Evolutionary conservation across 1,284 basidiomycete genomes (phyloP), one percentile per base, ranked within the genome.

Genomic region (Moesziomyces antarcticus): DNA sequence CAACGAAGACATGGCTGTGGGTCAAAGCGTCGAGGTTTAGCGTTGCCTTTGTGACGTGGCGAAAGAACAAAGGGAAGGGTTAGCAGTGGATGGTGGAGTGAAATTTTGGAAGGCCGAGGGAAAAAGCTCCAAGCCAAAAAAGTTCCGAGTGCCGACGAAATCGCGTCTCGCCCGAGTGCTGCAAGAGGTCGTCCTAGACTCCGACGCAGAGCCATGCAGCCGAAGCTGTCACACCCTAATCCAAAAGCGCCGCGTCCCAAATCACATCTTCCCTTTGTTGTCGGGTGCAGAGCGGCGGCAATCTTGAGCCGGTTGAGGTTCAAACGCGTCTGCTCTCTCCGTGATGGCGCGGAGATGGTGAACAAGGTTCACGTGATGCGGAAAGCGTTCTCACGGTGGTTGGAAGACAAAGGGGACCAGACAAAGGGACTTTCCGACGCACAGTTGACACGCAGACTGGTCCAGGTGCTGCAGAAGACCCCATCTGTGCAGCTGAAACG

Each of bases 211-310:
- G 51, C 43, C 35, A 51, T 68, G 55, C 60, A 69, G 52, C 59
- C 66, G 56, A 69, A 56, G 35, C 66, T 69, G 66, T 69, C 66
- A 69, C 56, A 69, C 18, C 50, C 65, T 68, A 68, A 68, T 69
- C 66, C 48, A 69, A 62, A 20, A 58, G 48, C 52, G 66, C 66
- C 37, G 16, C 27, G 30, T 40, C 11, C 21, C 30, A 13, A 51
- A 41, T 9, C 30, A 24, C 25, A 21, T 33, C 37, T 20, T 18
- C 65, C 52, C 59, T 69, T 69, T 63, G 59, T 62, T 58, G 21
- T 37, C 14, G 37, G n/a, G 44, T 43, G 18, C 37, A 25, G 3
- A 27, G 6, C n/a, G 41, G 54, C 59, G 25, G 47, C 50, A 45
- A 42, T 13, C 47, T 46, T 21, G 24, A 18, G 7, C 8, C 5